Evolutionary conservation across 257 asterid species (phyloP), one percentile per base, ranked within the genome.

Genomic region (Hygrophila difformis): DNA sequence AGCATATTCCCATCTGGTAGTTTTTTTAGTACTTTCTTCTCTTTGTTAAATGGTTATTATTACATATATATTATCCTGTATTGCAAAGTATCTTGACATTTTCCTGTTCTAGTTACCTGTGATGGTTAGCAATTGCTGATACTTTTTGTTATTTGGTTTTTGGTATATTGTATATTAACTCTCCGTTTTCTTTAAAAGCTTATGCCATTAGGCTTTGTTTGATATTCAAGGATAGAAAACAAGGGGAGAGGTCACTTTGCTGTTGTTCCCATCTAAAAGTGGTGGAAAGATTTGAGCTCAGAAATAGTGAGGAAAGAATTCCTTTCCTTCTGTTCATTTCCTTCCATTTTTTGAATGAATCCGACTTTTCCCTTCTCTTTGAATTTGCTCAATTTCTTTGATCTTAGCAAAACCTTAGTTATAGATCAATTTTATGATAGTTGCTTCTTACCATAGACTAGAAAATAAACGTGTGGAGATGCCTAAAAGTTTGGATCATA

Each of bases 1-100:
- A 59, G 75, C 55, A 60, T 85, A 56, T 89, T 89, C 63, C 86
- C 93, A 55, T 55, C 91, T 69, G 97, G 97, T 87, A 78, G n/a
- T n/a, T n/a, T 18, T 68, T 42, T 59, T 43, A 42, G 36, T 43
- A 44, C 59, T 23, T 34, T 36, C 55, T 17, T 18, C 37, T 44
- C 45, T 35, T 34, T 18, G 38, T 55, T 48, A 18, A 43, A 11
- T 38, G 50, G 24, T 43, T 37, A 13, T 56, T 10, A 9, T 33
- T 33, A 33, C 49, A 31, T 28, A 41, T 40, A 51, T 20, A 46
- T 5, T 4, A 21, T 20, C 14, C 55, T 43, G n/a, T 20, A 23
- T 5, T 21, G 43, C 42, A 17, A 15, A 51, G 17, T 51, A 44
- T 56, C 41, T 54, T 7, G 18, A 34, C 37, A 4, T 45, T 12